These are phyloP conservation scores for Mercurialis annua DNA, from an alignment of 345 rosid species.

Conservation along the genomic window DNA sequence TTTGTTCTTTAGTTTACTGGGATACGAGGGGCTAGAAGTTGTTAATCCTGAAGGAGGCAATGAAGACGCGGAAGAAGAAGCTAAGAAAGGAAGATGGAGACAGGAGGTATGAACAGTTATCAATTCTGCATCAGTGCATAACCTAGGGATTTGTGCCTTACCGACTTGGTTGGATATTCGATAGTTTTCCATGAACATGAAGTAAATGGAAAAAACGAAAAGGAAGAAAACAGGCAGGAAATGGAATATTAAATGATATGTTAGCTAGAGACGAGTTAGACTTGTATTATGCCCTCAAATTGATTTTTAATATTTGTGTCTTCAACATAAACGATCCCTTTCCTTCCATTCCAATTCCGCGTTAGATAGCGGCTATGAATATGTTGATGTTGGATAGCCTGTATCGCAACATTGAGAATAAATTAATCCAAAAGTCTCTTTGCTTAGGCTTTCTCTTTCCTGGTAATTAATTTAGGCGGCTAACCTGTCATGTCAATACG, in stretches of 20 bases:
- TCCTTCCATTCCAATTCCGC: neutral
- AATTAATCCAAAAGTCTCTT: neutral
- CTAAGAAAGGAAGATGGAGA: slow-evolving; percentile 87
- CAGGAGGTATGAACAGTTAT: too few species aligned
- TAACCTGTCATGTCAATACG: neutral
- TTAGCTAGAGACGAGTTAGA: too few species aligned
- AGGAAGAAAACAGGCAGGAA: neutral
- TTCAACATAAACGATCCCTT: neutral
- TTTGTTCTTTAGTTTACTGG: slow-evolving; percentile 35
- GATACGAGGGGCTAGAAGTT: slow-evolving; percentile 85
- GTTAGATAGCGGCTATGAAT: neutral
- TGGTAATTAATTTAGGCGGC: neutral
- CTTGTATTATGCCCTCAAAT: neutral
- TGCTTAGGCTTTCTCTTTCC: neutral
- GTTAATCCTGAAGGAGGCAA: slow-evolving; percentile 92
- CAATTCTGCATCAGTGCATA: too few species aligned
- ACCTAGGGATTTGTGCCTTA: slow-evolving; percentile 1
- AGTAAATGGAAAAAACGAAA: neutral
- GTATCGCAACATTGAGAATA: neutral
- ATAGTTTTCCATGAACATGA: neutral
- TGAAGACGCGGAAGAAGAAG: slow-evolving; percentile 93
- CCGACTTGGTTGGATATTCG: neutral
- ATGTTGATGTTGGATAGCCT: neutral
- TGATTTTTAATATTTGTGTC: neutral
- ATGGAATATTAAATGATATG: too few species aligned